Evolutionary conservation across 176 grass and related monocot genomes (phyloP).

Genomic region (Aegilops speltoides): DNA sequence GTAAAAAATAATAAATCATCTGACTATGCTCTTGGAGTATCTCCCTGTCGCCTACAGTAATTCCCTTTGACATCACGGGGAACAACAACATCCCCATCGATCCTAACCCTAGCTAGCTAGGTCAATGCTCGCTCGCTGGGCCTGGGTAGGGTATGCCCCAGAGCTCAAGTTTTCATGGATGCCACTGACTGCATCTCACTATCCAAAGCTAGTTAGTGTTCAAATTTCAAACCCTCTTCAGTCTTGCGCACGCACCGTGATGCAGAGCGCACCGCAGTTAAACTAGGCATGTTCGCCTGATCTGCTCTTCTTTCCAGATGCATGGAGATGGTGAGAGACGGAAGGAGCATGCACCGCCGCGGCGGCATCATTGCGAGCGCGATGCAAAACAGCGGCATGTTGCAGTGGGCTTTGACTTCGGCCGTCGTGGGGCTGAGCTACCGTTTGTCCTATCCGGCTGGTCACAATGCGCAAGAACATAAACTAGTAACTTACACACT

Average conservation of each 20-base stretch:
- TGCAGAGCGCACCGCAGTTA: no score
- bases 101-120: background rate
- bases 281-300: no score
- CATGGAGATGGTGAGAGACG: background rate
- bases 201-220: background rate
- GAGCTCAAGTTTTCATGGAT: no score
- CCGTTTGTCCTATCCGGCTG: constrained; percentile 9
- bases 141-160: background rate
- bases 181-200: background rate
- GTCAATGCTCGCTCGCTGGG: background rate
- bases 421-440: background rate
- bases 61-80: background rate
- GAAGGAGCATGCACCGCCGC: background rate
- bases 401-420: constrained; percentile 36
- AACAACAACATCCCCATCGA: background rate
- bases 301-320: no score
- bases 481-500: no score
- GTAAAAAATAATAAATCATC: background rate
- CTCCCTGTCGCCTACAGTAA: background rate
- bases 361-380: background rate
- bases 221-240: background rate
- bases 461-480: no score
- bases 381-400: background rate
- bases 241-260: no score
- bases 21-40: background rate